These are phyloP conservation scores for Apostasia shenzhenica DNA, from an alignment of 106 monocot genomes.

Conservation along the genomic window DNA sequence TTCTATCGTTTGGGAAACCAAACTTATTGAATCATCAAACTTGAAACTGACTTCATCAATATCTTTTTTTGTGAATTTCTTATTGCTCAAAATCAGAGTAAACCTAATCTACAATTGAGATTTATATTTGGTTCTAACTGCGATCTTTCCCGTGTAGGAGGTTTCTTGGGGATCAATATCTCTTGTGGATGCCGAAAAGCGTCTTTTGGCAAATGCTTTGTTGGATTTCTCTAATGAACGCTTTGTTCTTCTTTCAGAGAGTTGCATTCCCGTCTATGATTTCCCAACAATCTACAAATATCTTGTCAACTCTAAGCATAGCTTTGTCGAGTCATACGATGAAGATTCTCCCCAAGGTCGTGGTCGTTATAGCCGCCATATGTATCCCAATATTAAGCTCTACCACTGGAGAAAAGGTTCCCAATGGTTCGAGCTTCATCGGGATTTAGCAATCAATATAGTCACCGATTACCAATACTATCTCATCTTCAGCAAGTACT, in stretches of 20 bases:
- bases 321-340: constrained; percentile 36
- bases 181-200: constrained; percentile 35
- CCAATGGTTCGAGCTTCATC: constrained; percentile 26
- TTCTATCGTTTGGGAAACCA: too few relatives aligned
- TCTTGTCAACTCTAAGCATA: constrained; percentile 22
- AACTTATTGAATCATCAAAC: too few relatives aligned
- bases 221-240: constrained; percentile 41
- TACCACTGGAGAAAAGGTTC: constrained; percentile 29
- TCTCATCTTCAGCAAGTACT: constrained; percentile 18
- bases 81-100: too few relatives aligned
- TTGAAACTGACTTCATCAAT: too few relatives aligned
- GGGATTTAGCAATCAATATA: constrained; percentile 20
- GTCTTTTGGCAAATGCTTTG: constrained; percentile 38
- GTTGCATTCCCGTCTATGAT: constrained; percentile 35
- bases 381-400: constrained; percentile 26
- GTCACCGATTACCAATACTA: constrained; percentile 25
- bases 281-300: constrained; percentile 35
- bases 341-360: constrained; percentile 37
- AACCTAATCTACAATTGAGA: too few relatives aligned
- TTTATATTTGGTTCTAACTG: too few relatives aligned
- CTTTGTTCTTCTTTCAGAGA: constrained; percentile 37
- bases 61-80: too few relatives aligned
- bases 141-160: neutral
- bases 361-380: constrained; percentile 28
- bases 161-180: constrained; percentile 37